A percentile compares a stretch with the other conserved stretches of the same genome.
phyloP scores from a whole-genome alignment of 257 asterid species.

The Coffea eugenioides region DNA sequence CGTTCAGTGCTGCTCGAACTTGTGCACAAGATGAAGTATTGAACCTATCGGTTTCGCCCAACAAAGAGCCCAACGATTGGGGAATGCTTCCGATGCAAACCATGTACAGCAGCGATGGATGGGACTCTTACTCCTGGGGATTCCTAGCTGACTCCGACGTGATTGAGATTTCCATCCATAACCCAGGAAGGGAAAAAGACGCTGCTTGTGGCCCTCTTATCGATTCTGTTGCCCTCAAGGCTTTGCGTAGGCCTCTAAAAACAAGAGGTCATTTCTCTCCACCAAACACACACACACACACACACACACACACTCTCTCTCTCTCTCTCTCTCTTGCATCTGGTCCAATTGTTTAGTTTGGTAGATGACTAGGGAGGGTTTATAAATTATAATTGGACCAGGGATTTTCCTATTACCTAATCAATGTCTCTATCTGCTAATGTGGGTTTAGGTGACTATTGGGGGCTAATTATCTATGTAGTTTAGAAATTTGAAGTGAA shows the following conservation, averaged over 20 bases:
- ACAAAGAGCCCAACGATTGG: slow-evolving; percentile 38
- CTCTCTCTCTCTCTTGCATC: too few relatives aligned
- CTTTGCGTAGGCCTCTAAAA: slow-evolving; percentile 43
- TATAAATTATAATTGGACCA: too few relatives aligned
- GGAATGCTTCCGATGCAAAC: slow-evolving; percentile 80
- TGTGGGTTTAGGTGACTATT: too few relatives aligned
- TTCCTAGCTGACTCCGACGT: slow-evolving; percentile 47
- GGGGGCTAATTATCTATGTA: too few relatives aligned
- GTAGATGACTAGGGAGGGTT: too few relatives aligned
- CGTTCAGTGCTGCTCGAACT: slow-evolving; percentile 69
- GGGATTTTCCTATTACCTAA: too few relatives aligned
- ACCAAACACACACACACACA: too few relatives aligned
- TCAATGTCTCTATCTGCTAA: too few relatives aligned
- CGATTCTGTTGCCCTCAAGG: slow-evolving; percentile 69
- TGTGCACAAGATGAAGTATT: slow-evolving; percentile 75
- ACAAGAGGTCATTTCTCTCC: slow-evolving; percentile 35
- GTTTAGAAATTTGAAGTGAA: too few relatives aligned
- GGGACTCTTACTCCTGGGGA: slow-evolving; percentile 81
- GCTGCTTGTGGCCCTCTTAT: slow-evolving; percentile 78
- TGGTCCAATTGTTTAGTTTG: too few relatives aligned
- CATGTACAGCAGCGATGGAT: slow-evolving; percentile 68
- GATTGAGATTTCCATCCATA: slow-evolving; percentile 51
- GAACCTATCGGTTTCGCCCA: slow-evolving; percentile 53
- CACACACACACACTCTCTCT: background rate
- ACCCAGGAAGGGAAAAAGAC: slow-evolving; percentile 62